These are phyloP conservation scores for Coemansia sp. DNA, from an alignment of 192 early-diverging fungal genomes.

Conservation along the genomic window DNA sequence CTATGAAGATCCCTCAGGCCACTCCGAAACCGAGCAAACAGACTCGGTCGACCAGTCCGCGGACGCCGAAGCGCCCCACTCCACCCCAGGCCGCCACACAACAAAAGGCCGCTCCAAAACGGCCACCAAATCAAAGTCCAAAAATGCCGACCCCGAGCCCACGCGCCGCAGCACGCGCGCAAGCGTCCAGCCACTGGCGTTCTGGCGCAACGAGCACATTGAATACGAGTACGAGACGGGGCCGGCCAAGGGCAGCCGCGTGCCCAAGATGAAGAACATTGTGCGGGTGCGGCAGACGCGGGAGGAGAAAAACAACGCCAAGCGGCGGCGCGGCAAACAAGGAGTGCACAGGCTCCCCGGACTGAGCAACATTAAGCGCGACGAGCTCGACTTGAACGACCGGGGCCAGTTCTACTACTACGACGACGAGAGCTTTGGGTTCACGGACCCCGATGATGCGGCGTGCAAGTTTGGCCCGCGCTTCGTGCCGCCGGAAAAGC, in stretches of 20 bases:
- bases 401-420: conserved; percentile 42
- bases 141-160: background rate
- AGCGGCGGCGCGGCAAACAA: conserved; percentile 18
- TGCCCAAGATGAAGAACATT: conserved; percentile 41
- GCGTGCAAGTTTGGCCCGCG: conserved; percentile 19
- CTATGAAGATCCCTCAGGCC: no score
- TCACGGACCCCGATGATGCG: conserved; percentile 19
- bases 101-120: no score
- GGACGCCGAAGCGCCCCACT: no score
- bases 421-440: conserved; percentile 45
- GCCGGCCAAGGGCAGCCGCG: background rate
- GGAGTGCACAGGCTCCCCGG: conserved; percentile 17
- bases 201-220: conserved; percentile 53
- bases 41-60: no score
- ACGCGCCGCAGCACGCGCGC: conserved; percentile 41
- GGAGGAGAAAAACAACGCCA: conserved; percentile 37
- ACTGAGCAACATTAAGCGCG: conserved; percentile 18
- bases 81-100: no score
- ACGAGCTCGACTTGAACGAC: conserved; percentile 28
- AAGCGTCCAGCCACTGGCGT: conserved; percentile 37
- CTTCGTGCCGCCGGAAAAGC: background rate
- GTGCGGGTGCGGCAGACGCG: conserved; percentile 48
- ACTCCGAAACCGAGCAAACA: no score
- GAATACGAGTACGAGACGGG: conserved; percentile 40
- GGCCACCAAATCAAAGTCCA: no score